phyloP scores from a whole-genome alignment of 2,329 filamentous ascomycete genomes.

The Cercospora zeae-maydis region DNA sequence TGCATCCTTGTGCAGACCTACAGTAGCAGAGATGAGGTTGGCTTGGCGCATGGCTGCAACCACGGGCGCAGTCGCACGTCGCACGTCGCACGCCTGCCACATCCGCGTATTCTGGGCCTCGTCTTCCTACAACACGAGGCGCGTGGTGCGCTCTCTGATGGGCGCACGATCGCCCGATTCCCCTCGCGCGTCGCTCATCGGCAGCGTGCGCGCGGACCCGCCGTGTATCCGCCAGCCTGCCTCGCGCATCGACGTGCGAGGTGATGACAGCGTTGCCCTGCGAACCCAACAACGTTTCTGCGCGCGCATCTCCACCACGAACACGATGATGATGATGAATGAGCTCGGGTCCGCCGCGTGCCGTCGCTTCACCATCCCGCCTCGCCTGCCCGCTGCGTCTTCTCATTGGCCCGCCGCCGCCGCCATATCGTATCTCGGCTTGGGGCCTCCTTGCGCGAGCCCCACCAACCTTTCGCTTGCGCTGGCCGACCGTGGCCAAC shows the following conservation, averaged over 20 bases:
- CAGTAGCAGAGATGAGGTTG: not conserved
- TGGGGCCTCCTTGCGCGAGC: slow-evolving; percentile 1
- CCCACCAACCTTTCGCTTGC: not conserved
- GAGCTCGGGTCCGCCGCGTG: not conserved
- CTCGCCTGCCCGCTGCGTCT: not conserved
- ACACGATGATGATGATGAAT: not conserved
- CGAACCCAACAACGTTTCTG: slow-evolving; percentile 5
- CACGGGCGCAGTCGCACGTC: not conserved
- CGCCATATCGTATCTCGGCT: not conserved
- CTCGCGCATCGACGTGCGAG: not conserved
- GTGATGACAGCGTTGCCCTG: slow-evolving; percentile 1
- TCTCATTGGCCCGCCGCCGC: slow-evolving; percentile 2
- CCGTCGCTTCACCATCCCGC: slow-evolving; percentile 10
- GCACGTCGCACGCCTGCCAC: not conserved
- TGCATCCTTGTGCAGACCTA: not conserved
- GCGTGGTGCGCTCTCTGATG: no score
- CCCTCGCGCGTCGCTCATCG: no score
- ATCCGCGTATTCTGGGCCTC: not conserved
- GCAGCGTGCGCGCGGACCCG: no score
- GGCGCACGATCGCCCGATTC: no score
- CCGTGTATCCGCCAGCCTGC: no score
- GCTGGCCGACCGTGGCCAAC: not conserved
- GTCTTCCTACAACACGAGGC: not conserved
- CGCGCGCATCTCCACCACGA: slow-evolving; percentile 5
- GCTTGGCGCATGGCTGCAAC: not conserved